Evolutionary conservation across 768 basidiomycete species (phyloP), one percentile per base, ranked within the genome.

Genomic region (Glaciozyma martinii): DNA sequence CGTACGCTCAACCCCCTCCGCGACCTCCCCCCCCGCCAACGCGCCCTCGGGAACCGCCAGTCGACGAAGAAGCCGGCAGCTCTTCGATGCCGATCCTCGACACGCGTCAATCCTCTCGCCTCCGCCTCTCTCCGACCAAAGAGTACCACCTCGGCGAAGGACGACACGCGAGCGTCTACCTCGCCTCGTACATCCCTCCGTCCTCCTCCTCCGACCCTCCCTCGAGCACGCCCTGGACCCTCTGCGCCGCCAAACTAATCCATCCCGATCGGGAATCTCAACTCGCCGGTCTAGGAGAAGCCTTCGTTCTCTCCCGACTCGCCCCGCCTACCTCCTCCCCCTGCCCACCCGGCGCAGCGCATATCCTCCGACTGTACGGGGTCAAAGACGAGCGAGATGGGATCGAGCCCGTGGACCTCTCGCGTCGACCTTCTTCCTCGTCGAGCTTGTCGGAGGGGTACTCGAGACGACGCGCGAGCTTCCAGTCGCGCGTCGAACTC

Each of bases 201-300:
- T 55, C 60, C 2, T 52, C 23, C 62, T 53, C 16, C 32, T 13
- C 18, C 15, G 29, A 25, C 5, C 56, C 37, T 13, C 5, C 15
- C 37, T 40, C 37, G 3, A 8, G 37, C 15, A 40, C 5, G 37
- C 37, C 37, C 1, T 76, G 79, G 76, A 62, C 57, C 27, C 61
- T 79, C 7, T 80, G 79, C 60, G 78, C 78, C 0, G 77, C 75
- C n/a, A 80, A 80, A 70, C 67, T 76, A 18, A 61, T 77, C 30
- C 70, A 73, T 5, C 70, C 74, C 1, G 79, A 79, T 62, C 71
- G 73, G 30, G 77, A 79, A 60, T 73, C 73, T 15, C 76, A 78
- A 59, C 71, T 74, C 10, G 72, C 77, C 65, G 78, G 78, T 0
- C 59, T 77, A 23, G 72, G 75, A 59, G 79, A 79, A 66, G 78